These are phyloP conservation scores for Helianthus tuberosus DNA, from an alignment of 129 eudicot genomes.

Conservation along the genomic window DNA sequence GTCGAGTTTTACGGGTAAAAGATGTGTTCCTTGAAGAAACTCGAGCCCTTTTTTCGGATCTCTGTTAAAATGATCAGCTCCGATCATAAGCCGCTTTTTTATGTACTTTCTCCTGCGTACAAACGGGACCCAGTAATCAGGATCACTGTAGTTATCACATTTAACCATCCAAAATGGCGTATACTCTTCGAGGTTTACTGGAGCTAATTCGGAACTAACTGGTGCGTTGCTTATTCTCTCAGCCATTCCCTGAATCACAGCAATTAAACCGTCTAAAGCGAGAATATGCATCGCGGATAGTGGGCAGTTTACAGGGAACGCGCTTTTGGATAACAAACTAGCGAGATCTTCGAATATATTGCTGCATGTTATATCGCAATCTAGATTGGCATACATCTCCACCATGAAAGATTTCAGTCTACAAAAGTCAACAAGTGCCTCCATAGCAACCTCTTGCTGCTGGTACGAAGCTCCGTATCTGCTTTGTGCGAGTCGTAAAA, in stretches of 20 bases:
- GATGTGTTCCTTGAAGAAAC: constrained; percentile 90
- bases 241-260: constrained; percentile 93
- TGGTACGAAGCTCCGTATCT: constrained; percentile 84
- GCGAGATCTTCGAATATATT: constrained; percentile 93
- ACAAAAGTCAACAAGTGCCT: constrained; percentile 95
- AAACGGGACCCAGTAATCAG: constrained; percentile 88
- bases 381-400: constrained; percentile 91
- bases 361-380: constrained; percentile 88
- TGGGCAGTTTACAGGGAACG: constrained; percentile 88
- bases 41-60: constrained; percentile 91
- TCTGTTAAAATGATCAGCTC: constrained; percentile 92
- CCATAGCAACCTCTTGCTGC: constrained; percentile 97
- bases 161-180: constrained; percentile 91
- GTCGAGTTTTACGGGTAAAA: constrained; percentile 85
- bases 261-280: constrained; percentile 90
- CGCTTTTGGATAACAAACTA: constrained; percentile 84
- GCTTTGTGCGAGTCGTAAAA: constrained; percentile 77
- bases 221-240: constrained; percentile 82
- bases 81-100: constrained; percentile 86
- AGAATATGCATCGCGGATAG: constrained; percentile 86
- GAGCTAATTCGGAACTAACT: constrained; percentile 49
- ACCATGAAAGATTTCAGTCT: constrained; percentile 89
- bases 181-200: constrained; percentile 75
- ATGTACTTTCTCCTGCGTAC: constrained; percentile 78
- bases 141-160: constrained; percentile 73